phyloP scores from a whole-genome alignment of 257 asterid genomes.

The Solanum medicagineum region DNA sequence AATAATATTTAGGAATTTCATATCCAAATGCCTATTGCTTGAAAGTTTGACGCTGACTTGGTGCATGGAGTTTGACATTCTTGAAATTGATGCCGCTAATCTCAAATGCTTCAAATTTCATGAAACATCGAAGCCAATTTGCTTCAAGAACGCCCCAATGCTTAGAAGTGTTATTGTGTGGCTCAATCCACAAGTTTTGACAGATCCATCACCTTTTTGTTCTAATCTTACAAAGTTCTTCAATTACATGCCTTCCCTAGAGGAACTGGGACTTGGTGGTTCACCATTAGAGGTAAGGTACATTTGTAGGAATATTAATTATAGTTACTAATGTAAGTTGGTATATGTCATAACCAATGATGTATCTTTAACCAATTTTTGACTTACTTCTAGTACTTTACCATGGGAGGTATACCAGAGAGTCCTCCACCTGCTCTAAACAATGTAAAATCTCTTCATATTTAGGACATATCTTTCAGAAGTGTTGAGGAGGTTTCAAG shows the following conservation, averaged over 20 bases:
- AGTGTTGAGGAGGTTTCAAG: no score
- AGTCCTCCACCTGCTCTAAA: not conserved
- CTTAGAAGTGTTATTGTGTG: not conserved
- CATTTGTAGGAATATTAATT: not conserved
- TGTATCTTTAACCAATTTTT: not conserved
- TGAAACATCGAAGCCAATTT: slow-evolving; percentile 1
- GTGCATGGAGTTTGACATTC: slow-evolving; percentile 3
- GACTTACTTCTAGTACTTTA: not conserved
- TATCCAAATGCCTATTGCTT: no score
- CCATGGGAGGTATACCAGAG: not conserved
- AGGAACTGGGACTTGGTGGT: not conserved
- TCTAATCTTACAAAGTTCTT: not conserved
- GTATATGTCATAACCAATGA: not conserved
- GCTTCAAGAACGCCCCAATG: slow-evolving; percentile 3
- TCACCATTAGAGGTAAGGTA: not conserved
- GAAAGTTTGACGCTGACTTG: not conserved
- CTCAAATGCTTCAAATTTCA: not conserved
- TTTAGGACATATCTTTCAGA: no score
- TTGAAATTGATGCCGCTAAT: not conserved
- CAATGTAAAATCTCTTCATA: not conserved
- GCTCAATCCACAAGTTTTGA: not conserved
- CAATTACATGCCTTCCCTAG: not conserved
- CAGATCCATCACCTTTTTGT: not conserved
- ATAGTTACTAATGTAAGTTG: not conserved
- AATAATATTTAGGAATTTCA: no score